phyloP scores from a whole-genome alignment of 148 eudicot species.

The Rhododendron vialii region DNA sequence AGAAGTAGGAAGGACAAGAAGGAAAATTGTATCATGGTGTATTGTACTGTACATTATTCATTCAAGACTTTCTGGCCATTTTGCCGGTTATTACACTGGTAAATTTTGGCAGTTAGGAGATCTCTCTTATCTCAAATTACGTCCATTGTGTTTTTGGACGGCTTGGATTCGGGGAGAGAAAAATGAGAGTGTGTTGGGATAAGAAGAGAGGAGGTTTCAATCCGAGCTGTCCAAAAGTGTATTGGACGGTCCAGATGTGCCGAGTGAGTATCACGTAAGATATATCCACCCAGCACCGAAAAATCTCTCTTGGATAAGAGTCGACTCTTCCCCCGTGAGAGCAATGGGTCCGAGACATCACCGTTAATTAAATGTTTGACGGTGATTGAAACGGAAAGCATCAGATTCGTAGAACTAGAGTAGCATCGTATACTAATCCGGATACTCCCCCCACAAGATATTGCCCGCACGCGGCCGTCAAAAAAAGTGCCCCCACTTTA shows the following conservation, averaged over 20 bases:
- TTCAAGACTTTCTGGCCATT: conserved; percentile 12
- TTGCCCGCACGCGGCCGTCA: background rate
- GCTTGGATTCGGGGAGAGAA: no score
- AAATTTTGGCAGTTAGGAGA: conserved; percentile 8
- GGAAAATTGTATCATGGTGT: conserved; percentile 6
- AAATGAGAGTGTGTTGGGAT: no score
- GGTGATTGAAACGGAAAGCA: background rate
- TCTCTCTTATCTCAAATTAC: background rate
- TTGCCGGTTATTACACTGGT: conserved; percentile 14
- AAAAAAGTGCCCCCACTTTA: background rate
- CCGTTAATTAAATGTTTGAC: no score
- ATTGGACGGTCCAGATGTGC: no score
- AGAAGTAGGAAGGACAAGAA: conserved; percentile 3
- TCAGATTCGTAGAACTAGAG: background rate
- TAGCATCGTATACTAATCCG: background rate
- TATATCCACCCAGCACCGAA: no score
- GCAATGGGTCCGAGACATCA: no score
- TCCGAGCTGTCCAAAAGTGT: no score
- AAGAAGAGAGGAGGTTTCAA: no score
- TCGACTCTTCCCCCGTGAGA: no score
- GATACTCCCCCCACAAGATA: background rate
- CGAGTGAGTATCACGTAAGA: no score
- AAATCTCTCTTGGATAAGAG: no score
- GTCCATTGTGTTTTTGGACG: no score
- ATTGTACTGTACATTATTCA: conserved; percentile 25